phyloP scores from a whole-genome alignment of 202 grass and related monocot genomes.

The Dendrocalamus latiflorus region DNA sequence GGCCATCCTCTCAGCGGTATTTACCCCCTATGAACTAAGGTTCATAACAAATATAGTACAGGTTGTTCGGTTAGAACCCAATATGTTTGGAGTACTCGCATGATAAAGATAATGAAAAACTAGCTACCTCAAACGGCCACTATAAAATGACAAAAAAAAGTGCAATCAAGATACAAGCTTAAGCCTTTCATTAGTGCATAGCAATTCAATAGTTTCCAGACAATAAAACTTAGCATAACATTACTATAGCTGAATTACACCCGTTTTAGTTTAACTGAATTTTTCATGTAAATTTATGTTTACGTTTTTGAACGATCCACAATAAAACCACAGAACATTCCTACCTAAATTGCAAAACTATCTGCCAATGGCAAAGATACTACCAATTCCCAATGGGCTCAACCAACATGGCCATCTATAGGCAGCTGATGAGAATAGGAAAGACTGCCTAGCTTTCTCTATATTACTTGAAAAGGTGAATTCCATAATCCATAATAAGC shows the following conservation, averaged over 20 bases:
- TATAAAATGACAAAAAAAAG: neutral
- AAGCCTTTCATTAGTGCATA: neutral
- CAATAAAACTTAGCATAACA: neutral
- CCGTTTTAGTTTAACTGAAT: neutral
- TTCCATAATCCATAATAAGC: constrained; percentile 2
- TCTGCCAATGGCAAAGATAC: neutral
- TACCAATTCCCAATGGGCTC: neutral
- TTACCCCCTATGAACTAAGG: too few relatives aligned
- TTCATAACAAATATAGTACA: neutral
- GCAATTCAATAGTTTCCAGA: neutral
- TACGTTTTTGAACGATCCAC: neutral
- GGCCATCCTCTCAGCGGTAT: too few relatives aligned
- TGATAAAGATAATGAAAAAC: neutral
- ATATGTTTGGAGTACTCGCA: neutral
- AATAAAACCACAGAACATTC: neutral
- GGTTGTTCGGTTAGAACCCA: neutral
- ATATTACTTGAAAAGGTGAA: neutral
- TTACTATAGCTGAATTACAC: neutral
- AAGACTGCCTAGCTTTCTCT: neutral
- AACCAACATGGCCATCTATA: neutral
- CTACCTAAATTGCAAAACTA: neutral
- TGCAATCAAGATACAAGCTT: neutral
- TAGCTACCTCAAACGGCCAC: neutral
- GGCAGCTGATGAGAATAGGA: constrained; percentile 4
- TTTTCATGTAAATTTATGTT: neutral